Conservation (phyloP, 2,329 filamentous ascomycete genomes). For the Penicillium sp. region DNA sequence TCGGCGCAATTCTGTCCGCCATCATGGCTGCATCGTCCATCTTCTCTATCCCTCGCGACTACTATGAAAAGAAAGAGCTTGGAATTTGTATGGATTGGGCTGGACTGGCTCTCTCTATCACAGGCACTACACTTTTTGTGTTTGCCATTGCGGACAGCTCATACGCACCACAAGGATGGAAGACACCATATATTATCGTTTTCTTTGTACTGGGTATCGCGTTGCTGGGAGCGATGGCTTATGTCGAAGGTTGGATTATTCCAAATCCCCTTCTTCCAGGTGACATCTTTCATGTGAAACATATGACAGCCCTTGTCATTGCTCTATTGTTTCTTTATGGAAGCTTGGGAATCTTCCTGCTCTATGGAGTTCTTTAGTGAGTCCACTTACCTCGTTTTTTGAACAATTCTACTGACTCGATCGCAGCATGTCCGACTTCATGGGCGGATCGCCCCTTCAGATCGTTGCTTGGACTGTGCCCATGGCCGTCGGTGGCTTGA, state of each 20-base stretch:
- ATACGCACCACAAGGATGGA: constrained; percentile 69
- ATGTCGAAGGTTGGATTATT: constrained; percentile 72
- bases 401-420: not conserved
- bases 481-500: constrained; percentile 66
- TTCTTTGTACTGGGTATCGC: constrained; percentile 65
- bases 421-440: constrained; percentile 60
- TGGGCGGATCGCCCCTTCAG: constrained; percentile 61
- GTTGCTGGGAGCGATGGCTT: constrained; percentile 61
- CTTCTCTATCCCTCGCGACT: constrained; percentile 50
- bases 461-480: constrained; percentile 70
- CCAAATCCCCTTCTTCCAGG: constrained; percentile 67
- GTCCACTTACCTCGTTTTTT: constrained; percentile 22
- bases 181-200: constrained; percentile 69
- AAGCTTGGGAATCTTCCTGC: constrained; percentile 66
- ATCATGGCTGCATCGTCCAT: constrained; percentile 48
- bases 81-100: constrained; percentile 61
- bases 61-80: constrained; percentile 35
- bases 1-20: constrained; percentile 57
- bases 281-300: constrained; percentile 68
- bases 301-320: constrained; percentile 64
- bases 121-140: constrained; percentile 68
- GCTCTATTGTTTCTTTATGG: constrained; percentile 69
- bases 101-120: constrained; percentile 65
- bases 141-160: constrained; percentile 74
- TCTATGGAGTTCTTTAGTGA: constrained; percentile 70